Base-by-base conservation (phyloP, 1,139 yeast species). In the Torulaspora globosa region DNA sequence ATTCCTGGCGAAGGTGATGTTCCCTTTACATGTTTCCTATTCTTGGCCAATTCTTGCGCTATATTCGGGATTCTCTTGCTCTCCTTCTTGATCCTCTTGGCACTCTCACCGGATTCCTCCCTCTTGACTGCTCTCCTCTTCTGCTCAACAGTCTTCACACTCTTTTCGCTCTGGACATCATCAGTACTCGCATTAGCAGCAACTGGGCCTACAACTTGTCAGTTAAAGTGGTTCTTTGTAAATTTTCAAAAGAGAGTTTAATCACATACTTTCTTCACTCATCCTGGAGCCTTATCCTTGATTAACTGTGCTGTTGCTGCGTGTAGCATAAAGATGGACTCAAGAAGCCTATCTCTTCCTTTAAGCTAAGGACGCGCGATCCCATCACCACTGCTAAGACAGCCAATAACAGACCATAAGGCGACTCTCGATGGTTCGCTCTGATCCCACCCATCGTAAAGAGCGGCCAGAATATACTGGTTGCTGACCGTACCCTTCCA, bases 91-190 rank as follows among this genome's bases (percentile, higher is more conserved):
- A 60, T 50, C 32, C 58, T 50, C 42, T 55, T 49, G 40, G 49
- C 51, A 37, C 54, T 56, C 33, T 56, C 46, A 14, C 52, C 55
- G 21, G 62, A 66, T 26, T 68, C 71, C 4, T 70, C 73, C 28
- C 54, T 64, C 16, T 58, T 65, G 5, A 61, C 66, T n/a, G 59
- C 35, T 18, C 44, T 46, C 42, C 43, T 48, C 46, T 33, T 40
- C 28, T 40, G 39, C 34, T 39, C 43, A 10, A 28, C 41, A 18
- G 34, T 29, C 31, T 37, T 41, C 7, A 39, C 38, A 32, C 27
- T 18, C 18, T 38, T 40, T 9, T 35, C 33, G n/a, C n/a, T n/a
- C n/a, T n/a, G n/a, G n/a, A n/a, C n/a, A 16, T 40, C 43, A n/a
- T 27, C 12, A 10, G 27, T 28, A 15, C 7, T 24, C 37, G 16